Evolutionary conservation across 2,329 filamentous ascomycete species (phyloP).

Genomic region (Trichoderma sp.): DNA sequence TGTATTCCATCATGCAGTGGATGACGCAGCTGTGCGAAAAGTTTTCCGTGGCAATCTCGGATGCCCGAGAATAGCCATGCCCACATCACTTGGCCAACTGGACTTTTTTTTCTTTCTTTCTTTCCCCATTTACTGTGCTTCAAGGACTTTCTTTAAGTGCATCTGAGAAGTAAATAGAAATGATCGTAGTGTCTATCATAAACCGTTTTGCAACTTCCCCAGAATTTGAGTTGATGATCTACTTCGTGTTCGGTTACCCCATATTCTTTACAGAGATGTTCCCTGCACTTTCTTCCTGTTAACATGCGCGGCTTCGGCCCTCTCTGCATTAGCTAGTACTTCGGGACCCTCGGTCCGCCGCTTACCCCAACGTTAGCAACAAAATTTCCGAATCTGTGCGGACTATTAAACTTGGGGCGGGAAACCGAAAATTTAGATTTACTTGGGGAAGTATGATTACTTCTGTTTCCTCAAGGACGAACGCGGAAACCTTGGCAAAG

Average conservation of each 20-base stretch:
- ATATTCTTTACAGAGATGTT: conserved; percentile 10
- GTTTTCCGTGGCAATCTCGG: conserved; percentile 6
- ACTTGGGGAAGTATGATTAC: neutral
- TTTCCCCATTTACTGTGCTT: too few relatives aligned
- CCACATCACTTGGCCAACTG: neutral
- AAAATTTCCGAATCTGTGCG: neutral
- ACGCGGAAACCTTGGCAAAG: neutral
- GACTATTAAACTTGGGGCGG: neutral
- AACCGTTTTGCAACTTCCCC: neutral
- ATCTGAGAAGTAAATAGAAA: neutral
- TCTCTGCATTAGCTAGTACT: conserved; percentile 19
- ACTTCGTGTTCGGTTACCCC: neutral
- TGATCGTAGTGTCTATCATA: neutral
- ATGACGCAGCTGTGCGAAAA: neutral
- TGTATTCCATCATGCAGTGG: neutral
- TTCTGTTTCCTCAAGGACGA: neutral
- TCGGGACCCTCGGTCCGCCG: conserved; percentile 18
- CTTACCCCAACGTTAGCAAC: conserved; percentile 6
- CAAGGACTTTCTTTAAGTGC: neutral
- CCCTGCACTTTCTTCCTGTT: conserved; percentile 15
- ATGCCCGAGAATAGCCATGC: neutral
- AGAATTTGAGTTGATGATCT: conserved; percentile 1
- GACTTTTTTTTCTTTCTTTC: neutral
- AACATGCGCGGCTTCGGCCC: conserved; percentile 13
- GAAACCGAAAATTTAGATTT: neutral